Evolutionary conservation across 345 rosid genomes (phyloP), one percentile per base, ranked within the genome.

Genomic region (Bruguiera parviflora): DNA sequence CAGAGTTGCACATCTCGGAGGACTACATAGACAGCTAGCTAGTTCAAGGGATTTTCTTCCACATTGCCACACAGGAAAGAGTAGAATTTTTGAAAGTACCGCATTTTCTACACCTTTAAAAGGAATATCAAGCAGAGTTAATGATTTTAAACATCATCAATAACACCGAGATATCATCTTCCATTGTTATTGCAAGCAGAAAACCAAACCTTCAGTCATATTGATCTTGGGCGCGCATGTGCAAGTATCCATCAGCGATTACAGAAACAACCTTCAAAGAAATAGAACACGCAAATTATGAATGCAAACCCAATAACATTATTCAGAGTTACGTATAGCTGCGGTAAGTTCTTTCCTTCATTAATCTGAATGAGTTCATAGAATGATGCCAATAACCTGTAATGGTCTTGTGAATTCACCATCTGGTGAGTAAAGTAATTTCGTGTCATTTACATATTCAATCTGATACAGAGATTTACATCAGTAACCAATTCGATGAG

Each of bases 371-470:
- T 70, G 67, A 91, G 70, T 65, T 84, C 96, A 72, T 89, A 91
- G 91, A 74, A 83, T 91, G 57, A 79, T 81, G 71, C 96, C 96
- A 33, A 89, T 91, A 74, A 84, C 75, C 97, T 96, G 89, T 56
- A 89, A 68, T 53, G 97, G 98, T 78, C 84, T 85, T 39, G 97
- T 65, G 73, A 91, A 91, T 83, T 94, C 98, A 56, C 93, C 97
- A 77, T 82, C 80, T 55, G 86, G 61, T 22, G 86, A 69, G 80
- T 86, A 87, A 63, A 91, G 77, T 58, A 81, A 74, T 68, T 79
- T 71, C 69, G 85, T 89, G 78, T 83, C 84, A 70, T 85, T 88
- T 29, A 46, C 73, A 68, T 87, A 81, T 79, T 89, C 98, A 73
- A 76, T 68, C 96, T 91, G 88, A 82, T 32, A 29, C 61, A 66